A percentile compares a stretch with the other conserved stretches of the same genome.
Evolutionary conservation across 2,329 filamentous ascomycete species (phyloP).

Genomic region (Pseudogymnoascus sp.): DNA sequence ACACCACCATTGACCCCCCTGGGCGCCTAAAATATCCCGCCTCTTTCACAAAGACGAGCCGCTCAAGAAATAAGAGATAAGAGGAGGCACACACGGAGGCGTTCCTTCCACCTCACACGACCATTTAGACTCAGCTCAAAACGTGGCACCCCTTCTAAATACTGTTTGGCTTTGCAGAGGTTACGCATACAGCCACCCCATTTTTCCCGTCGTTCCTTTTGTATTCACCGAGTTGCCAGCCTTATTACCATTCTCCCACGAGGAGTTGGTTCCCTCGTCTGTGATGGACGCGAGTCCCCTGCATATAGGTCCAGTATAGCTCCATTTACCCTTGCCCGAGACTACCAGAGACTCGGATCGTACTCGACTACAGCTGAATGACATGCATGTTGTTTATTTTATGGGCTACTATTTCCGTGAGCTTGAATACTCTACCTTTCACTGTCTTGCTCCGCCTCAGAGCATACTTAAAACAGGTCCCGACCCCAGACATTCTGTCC

Average conservation of each 20-base stretch:
- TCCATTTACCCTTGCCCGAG: neutral
- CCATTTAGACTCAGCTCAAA: neutral
- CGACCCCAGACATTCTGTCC: neutral
- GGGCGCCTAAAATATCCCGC: neutral
- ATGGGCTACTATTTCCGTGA: neutral
- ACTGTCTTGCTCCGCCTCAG: neutral
- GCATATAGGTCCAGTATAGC: neutral
- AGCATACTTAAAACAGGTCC: neutral
- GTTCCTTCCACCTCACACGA: neutral
- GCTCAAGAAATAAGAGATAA: neutral
- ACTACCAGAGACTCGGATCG: neutral
- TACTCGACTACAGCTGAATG: neutral
- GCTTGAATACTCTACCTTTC: neutral
- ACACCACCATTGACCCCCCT: neutral
- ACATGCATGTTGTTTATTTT: constrained; percentile 4
- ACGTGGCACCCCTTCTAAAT: neutral
- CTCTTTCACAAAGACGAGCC: neutral
- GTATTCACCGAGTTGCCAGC: neutral
- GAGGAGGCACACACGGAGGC: neutral
- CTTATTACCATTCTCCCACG: neutral
- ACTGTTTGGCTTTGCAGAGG: neutral
- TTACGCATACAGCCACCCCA: neutral
- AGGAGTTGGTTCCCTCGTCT: neutral
- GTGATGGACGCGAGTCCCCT: neutral
- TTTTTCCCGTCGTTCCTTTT: neutral